Percentiles rank a stretch among this genome's conserved stretches.
Evolutionary conservation across 345 rosid genomes (phyloP).

Genomic region (Citropsis articulata): DNA sequence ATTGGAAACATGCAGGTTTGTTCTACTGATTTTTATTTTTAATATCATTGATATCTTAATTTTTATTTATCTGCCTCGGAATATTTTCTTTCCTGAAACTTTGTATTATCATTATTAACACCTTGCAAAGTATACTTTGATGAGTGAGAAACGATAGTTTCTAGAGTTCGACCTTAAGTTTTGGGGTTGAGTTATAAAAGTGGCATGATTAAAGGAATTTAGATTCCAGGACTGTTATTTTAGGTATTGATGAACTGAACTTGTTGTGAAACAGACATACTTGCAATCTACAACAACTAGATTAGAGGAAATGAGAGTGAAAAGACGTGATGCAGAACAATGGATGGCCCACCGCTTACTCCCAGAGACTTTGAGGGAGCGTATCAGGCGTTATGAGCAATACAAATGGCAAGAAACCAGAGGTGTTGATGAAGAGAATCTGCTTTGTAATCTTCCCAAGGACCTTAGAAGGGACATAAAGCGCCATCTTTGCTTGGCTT

Average conservation of each 20-base stretch:
- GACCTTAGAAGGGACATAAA: constrained; percentile 84
- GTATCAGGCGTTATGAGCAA: constrained; percentile 76
- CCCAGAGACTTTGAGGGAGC: constrained; percentile 59
- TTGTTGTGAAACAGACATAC: constrained; percentile 51
- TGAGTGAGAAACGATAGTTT: background rate
- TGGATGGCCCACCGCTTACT: constrained; percentile 87
- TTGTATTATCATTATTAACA: background rate
- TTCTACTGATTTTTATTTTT: constrained; percentile 1
- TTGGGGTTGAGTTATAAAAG: background rate
- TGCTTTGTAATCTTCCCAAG: constrained; percentile 70
- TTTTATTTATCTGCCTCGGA: background rate
- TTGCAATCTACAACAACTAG: constrained; percentile 75
- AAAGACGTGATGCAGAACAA: constrained; percentile 81
- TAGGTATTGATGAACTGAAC: constrained; percentile 14
- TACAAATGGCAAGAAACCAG: constrained; percentile 88
- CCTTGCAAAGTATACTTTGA: background rate
- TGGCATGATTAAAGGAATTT: background rate
- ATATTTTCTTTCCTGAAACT: background rate
- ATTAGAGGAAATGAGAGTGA: constrained; percentile 87
- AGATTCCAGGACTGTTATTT: background rate
- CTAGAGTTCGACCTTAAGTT: background rate
- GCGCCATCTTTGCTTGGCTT: constrained; percentile 80
- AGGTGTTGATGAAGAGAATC: constrained; percentile 75
- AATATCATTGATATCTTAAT: background rate
- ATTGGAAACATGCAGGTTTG: constrained; percentile 94